Percentiles rank a stretch among this genome's conserved stretches.
These are phyloP conservation scores for Pyrenochaeta sp. DNA, from an alignment of 2,329 filamentous ascomycete species.

Conservation along the genomic window DNA sequence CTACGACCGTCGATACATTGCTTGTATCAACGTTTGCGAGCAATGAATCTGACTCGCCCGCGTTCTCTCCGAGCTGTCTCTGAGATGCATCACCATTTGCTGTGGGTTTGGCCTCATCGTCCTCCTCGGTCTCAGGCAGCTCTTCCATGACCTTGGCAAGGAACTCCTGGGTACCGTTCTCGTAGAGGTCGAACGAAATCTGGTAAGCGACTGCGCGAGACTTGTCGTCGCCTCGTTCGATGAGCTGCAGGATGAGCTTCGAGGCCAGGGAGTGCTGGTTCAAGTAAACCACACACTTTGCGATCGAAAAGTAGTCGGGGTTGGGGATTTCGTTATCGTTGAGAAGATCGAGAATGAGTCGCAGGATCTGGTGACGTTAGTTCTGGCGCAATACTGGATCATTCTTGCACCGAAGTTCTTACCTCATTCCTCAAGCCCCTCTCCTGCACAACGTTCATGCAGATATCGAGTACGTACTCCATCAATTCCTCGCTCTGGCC, in stretches of 20 bases:
- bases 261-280: conserved; percentile 92
- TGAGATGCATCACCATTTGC: conserved; percentile 50
- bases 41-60: conserved; percentile 66
- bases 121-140: conserved; percentile 64
- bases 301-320: conserved; percentile 97
- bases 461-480: conserved; percentile 94
- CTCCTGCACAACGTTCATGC: conserved; percentile 98
- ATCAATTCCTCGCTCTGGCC: conserved; percentile 87
- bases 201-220: conserved; percentile 91
- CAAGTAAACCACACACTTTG: conserved; percentile 95
- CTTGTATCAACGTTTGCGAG: conserved; percentile 63
- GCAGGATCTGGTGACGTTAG: conserved; percentile 70
- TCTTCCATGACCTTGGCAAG: conserved; percentile 86
- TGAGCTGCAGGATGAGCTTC: conserved; percentile 80
- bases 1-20: conserved; percentile 59
- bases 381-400: neutral
- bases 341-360: conserved; percentile 91
- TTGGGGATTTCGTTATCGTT: conserved; percentile 91
- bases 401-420: conserved; percentile 18
- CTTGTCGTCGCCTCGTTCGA: conserved; percentile 78
- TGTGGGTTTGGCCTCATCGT: conserved; percentile 53
- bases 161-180: conserved; percentile 98
- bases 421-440: conserved; percentile 78
- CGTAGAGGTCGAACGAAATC: conserved; percentile 96
- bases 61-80: conserved; percentile 51